phyloP scores from a whole-genome alignment of 257 asterid species.

The Hygrophila difformis region DNA sequence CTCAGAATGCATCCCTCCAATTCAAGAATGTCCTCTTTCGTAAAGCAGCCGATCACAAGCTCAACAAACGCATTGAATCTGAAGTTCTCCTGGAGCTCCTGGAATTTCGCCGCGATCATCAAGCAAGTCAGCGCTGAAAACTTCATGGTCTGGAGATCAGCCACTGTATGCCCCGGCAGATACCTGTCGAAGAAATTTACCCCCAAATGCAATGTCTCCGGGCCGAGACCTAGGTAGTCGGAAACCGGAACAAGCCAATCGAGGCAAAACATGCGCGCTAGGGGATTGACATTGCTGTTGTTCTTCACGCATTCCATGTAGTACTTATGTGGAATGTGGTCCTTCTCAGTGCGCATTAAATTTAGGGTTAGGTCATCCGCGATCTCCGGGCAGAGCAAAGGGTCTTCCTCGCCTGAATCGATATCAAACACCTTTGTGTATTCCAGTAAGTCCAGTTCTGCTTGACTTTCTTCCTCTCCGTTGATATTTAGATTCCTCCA shows the following conservation, averaged over 20 bases:
- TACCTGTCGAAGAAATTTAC: constrained; percentile 9
- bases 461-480: too few species aligned
- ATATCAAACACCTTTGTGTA: background rate
- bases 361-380: background rate
- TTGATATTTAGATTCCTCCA: too few species aligned
- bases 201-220: background rate
- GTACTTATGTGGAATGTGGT: constrained; percentile 28
- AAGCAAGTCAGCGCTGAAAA: constrained; percentile 1
- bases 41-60: background rate
- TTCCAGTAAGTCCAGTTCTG: too few species aligned
- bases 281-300: constrained; percentile 36
- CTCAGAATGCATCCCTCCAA: constrained; percentile 33
- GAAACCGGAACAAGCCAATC: constrained; percentile 17
- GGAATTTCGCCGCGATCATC: constrained; percentile 10
- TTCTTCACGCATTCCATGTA: constrained; percentile 46
- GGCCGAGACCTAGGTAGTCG: background rate
- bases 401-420: background rate
- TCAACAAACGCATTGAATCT: background rate
- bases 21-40: background rate
- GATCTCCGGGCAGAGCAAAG: background rate
- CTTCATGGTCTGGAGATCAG: background rate
- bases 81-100: background rate
- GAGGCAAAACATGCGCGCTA: constrained; percentile 39
- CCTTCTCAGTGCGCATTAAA: background rate
- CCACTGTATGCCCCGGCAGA: constrained; percentile 1